A percentile compares a stretch with the other conserved stretches of the same genome.
phyloP scores from a whole-genome alignment of 2,329 filamentous ascomycete genomes.

The Rosellinia necatrix region DNA sequence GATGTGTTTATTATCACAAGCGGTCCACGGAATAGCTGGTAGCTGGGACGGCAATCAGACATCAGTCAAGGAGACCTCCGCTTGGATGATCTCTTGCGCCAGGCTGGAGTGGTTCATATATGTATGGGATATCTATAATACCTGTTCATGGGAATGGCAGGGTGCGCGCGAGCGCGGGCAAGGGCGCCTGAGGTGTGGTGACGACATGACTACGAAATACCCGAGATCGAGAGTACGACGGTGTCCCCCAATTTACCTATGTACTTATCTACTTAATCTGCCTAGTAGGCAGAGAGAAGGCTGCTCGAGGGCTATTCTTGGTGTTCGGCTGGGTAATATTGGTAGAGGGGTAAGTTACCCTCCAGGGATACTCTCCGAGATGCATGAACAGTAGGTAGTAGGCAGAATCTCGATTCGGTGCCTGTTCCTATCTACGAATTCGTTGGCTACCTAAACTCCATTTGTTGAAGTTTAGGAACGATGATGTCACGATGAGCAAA shows the following conservation, averaged over 20 bases:
- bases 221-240: background rate
- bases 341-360: background rate
- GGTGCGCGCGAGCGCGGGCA: background rate
- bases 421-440: too few species aligned
- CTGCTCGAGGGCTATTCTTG: background rate
- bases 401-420: background rate
- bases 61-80: background rate
- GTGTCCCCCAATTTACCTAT: too few species aligned
- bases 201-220: constrained; percentile 22
- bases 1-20: too few species aligned
- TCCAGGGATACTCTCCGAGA: background rate
- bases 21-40: too few species aligned
- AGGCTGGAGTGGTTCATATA: background rate
- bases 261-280: too few species aligned
- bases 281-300: constrained; percentile 10
- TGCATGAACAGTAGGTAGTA: too few species aligned
- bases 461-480: background rate
- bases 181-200: constrained; percentile 15
- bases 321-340: background rate
- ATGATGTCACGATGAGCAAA: constrained; percentile 19
- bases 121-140: background rate
- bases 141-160: background rate
- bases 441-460: too few species aligned
- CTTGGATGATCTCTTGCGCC: background rate
- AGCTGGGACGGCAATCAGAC: too few species aligned